Base-by-base conservation (phyloP, 1,284 basidiomycete species). In the Fistulinella cinereoalba region DNA sequence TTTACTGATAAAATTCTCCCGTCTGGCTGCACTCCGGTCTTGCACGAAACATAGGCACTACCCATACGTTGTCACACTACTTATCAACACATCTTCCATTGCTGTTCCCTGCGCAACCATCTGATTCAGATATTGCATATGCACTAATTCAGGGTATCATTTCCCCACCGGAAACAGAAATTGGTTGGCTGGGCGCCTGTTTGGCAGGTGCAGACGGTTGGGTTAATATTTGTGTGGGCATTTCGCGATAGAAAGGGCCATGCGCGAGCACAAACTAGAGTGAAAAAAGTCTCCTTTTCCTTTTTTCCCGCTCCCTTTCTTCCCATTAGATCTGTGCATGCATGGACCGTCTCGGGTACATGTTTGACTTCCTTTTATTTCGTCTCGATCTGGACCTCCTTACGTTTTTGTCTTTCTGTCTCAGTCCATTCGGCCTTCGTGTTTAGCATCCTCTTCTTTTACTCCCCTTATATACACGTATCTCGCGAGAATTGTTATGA, bases 171-270 rank as follows among this genome's bases (percentile, higher is more conserved):
- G 94, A 97, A 37, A 77, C 92, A 2, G 94, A 97, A 61, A 77
- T 98, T 61, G 92, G 87, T 2, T 98, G 95, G 95, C 67, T 98
- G 12, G 90, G 92, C 12, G 85, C 90, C 11, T 93, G 91, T 56
- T 73, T 97, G 67, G 80, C 85, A 12, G 92, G 93, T 10, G 91
- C 92, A 6, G 96, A 98, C 62, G 96, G 96, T 7, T 98, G 95
- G 95, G 75, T 97, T 22, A 86, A 88, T 57, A 76, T 96, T 42
- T 93, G 91, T 56, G 73, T 95, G 32, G 86, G 87, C 33, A 68
- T 90, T 22, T 51, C 56, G 32, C 62, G 65, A 34, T 64, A 67
- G 53, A 41, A 40, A 36, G 1, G 33, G 36, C 13, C 22, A 9
- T 9, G 22, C 7, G 13, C 15, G 15, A 3, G 31, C 9, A 6